Base-by-base conservation (phyloP, 345 rosid genomes). In the Murraya koenigii region DNA sequence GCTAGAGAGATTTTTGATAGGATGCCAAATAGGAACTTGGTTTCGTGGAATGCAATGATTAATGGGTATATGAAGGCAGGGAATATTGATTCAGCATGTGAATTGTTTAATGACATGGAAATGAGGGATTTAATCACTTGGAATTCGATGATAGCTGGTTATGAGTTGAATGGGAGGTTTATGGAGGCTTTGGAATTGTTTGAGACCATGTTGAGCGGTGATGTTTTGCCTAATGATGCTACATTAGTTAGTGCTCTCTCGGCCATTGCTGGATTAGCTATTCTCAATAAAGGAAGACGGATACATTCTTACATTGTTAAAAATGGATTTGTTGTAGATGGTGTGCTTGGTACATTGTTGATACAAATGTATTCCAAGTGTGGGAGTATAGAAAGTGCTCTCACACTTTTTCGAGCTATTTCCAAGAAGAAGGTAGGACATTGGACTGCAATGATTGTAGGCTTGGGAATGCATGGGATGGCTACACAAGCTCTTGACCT, bases 321-420 rank as follows among this genome's bases (percentile, higher is more conserved):
- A 81, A 86, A 79, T 20, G 84, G 82, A 20, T 69, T 74, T 59
- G 72, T 64, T 60, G 69, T 87, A 6, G 91, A 86, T 73, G 86
- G 87, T 52, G 90, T 89, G 13, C 65, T 86, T 19, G 88, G 89
- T 52, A 91, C 93, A 54, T 82, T 85, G 70, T 77, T 91, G 66
- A 86, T 91, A 17, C 89, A 89, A 72, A 90, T 91, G 94, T 91
- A 89, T 75, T 88, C 94, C 71, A 91, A 81, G 72, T 89, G 97
- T 75, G 94, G 94, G 78, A 81, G 86, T 80, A 84, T 90, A 14
- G 84, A 78, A 61, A 81, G 80, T 83, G 91, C 97, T 19, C 23
- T 82, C 61, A n/a, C 75, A 4, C 68, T 80, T 54, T 91, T 93
- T 56, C 64, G 67, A 56, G 77, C 82, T 15, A 79, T 86, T 80